Evolutionary conservation across 805 yeast species (phyloP).

Genomic region (Ogataea zsoltii): DNA sequence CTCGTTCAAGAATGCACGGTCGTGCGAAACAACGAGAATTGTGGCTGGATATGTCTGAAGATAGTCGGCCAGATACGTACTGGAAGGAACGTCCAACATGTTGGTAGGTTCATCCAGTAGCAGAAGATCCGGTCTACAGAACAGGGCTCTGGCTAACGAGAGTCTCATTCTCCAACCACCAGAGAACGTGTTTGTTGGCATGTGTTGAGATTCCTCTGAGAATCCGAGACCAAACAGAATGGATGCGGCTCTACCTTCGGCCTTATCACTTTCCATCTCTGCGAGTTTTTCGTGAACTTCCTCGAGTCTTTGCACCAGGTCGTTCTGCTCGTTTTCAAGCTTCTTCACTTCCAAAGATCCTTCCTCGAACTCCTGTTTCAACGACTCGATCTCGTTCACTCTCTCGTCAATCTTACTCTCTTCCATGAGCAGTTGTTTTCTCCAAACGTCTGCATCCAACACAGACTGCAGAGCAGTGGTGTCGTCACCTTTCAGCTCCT

Average conservation of each 20-base stretch:
- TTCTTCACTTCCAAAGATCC: conserved; percentile 72
- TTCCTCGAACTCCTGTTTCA: conserved; percentile 72
- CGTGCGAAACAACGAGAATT: conserved; percentile 95
- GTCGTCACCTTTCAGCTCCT: conserved; percentile 94
- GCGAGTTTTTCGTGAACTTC: conserved; percentile 79
- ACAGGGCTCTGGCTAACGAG: conserved; percentile 95
- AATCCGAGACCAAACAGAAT: conserved; percentile 93
- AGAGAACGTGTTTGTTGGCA: conserved; percentile 86
- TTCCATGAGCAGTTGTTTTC: conserved; percentile 82
- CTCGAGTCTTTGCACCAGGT: conserved; percentile 73
- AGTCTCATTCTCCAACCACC: conserved; percentile 99
- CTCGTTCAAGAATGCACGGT: conserved; percentile 93
- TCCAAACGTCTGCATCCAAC: conserved; percentile 99
- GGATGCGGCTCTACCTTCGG: conserved; percentile 95
- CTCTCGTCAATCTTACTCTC: conserved; percentile 74
- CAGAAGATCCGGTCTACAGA: conserved; percentile 93
- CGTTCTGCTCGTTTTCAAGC: conserved; percentile 87
- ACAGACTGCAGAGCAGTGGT: conserved; percentile 90
- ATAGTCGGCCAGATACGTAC: conserved; percentile 88
- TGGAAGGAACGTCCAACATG: conserved; percentile 99
- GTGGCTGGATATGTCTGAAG: conserved; percentile 90
- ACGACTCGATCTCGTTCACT: conserved; percentile 68
- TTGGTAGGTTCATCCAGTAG: conserved; percentile 98
- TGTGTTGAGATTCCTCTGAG: conserved; percentile 78
- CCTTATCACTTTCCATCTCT: conserved; percentile 97